Evolutionary conservation across 2,329 filamentous ascomycete genomes (phyloP).

Genomic region (Aspergillus hiratsukae): DNA sequence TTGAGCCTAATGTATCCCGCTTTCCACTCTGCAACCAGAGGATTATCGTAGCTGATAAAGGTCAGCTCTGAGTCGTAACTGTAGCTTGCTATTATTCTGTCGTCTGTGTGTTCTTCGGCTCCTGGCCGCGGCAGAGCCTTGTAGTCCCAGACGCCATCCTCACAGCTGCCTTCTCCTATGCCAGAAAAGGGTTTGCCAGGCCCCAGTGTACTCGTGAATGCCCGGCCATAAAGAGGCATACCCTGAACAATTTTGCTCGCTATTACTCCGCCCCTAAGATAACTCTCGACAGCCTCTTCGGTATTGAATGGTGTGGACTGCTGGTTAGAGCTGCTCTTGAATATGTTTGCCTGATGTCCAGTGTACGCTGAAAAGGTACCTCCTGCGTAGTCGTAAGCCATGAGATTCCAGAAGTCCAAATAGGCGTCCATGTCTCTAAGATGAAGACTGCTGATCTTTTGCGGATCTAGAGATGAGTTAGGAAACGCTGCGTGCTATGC

Average conservation of each 20-base stretch:
- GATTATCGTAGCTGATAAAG: slow-evolving; percentile 73
- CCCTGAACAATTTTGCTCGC: slow-evolving; percentile 75
- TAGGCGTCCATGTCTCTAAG: slow-evolving; percentile 44
- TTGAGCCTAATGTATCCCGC: slow-evolving; percentile 63
- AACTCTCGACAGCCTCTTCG: slow-evolving; percentile 64
- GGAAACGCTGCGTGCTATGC: too few relatives aligned
- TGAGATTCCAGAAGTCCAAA: slow-evolving; percentile 54
- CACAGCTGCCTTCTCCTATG: slow-evolving; percentile 75
- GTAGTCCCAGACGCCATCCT: slow-evolving; percentile 81
- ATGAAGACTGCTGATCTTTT: slow-evolving; percentile 21
- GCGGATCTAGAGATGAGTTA: background rate
- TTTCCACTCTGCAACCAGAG: slow-evolving; percentile 63
- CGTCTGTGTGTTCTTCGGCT: slow-evolving; percentile 57
- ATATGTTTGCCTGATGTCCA: slow-evolving; percentile 79
- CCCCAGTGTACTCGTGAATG: slow-evolving; percentile 74
- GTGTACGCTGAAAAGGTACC: slow-evolving; percentile 64
- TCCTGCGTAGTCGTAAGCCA: slow-evolving; percentile 84
- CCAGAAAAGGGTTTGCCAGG: slow-evolving; percentile 66
- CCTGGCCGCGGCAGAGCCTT: slow-evolving; percentile 72
- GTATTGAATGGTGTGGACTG: slow-evolving; percentile 73
- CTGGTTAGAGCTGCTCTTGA: slow-evolving; percentile 54
- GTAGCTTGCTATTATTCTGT: slow-evolving; percentile 62
- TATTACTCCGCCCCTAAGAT: slow-evolving; percentile 60
- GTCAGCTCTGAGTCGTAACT: slow-evolving; percentile 61
- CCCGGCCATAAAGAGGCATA: slow-evolving; percentile 86